Conservation (phyloP, 345 rosid genomes). For the Clausena lansium region DNA sequence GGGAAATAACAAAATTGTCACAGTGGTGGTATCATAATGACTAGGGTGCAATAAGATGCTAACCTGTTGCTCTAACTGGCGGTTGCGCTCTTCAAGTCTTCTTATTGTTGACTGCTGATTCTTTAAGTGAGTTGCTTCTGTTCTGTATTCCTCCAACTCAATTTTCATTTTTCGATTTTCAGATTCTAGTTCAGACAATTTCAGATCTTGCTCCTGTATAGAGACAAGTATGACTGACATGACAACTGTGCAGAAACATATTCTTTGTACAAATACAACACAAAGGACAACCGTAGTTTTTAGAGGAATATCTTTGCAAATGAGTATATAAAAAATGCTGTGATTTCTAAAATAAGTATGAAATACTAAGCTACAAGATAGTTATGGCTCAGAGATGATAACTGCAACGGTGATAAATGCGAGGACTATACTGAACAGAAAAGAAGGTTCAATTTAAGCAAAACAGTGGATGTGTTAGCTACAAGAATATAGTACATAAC, state of each 20-base stretch:
- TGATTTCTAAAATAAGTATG: background rate
- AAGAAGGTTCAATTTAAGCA: background rate
- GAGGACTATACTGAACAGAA: background rate
- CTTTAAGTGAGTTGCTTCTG: constrained; percentile 94
- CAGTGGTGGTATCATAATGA: background rate
- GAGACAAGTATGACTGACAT: background rate
- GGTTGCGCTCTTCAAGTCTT: constrained; percentile 96
- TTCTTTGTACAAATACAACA: background rate
- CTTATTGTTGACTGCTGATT: constrained; percentile 99
- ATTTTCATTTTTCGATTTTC: constrained; percentile 97
- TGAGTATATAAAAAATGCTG: background rate
- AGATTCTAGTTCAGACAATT: constrained; percentile 80
- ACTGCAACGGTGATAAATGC: background rate
- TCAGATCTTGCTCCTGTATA: constrained; percentile 90
- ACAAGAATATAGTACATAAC: background rate
- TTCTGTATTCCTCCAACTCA: constrained; percentile 92
- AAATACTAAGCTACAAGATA: background rate
- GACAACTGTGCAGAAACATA: background rate
- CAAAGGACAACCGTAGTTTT: background rate
- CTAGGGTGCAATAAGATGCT: constrained; percentile 21
- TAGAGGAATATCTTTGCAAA: background rate
- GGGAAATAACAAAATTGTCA: constrained; percentile 1
- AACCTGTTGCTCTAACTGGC: constrained; percentile 98
- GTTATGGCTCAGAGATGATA: background rate
- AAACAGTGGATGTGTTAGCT: background rate